Evolutionary conservation across 2,329 filamentous ascomycete species (phyloP).

Genomic region (Phoma sp.): DNA sequence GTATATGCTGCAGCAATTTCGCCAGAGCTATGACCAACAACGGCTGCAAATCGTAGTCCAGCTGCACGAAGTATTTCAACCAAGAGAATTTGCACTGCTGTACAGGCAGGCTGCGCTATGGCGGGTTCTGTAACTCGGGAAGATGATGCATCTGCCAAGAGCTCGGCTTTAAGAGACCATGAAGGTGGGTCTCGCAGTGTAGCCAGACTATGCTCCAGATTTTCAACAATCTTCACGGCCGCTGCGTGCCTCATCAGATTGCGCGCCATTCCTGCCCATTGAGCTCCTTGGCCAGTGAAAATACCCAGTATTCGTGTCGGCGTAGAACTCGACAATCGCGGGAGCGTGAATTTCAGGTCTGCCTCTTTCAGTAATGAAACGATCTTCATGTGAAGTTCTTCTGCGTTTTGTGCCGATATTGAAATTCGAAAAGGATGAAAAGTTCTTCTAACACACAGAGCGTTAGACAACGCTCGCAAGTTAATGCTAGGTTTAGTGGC

Average conservation of each 20-base stretch:
- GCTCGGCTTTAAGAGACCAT: constrained; percentile 23
- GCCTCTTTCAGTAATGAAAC: background rate
- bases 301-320: constrained; percentile 10
- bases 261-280: constrained; percentile 34
- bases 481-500: background rate
- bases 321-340: background rate
- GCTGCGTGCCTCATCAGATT: constrained; percentile 24
- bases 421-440: background rate
- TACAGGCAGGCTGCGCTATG: constrained; percentile 32
- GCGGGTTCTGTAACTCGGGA: constrained; percentile 15
- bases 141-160: constrained; percentile 1
- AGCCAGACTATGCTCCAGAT: constrained; percentile 14
- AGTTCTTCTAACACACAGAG: constrained; percentile 2
- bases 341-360: background rate
- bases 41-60: constrained; percentile 9
- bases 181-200: constrained; percentile 16
- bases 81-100: constrained; percentile 31
- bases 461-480: constrained; percentile 1
- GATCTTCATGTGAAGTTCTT: background rate
- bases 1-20: constrained; percentile 35
- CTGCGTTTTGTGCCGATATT: background rate
- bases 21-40: constrained; percentile 31
- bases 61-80: constrained; percentile 26
- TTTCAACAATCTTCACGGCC: constrained; percentile 13
- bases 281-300: constrained; percentile 40